Percentiles rank a stretch among this genome's conserved stretches.
Conservation (phyloP, 495 filamentous ascomycete genomes). For the Xylaria acuta region DNA sequence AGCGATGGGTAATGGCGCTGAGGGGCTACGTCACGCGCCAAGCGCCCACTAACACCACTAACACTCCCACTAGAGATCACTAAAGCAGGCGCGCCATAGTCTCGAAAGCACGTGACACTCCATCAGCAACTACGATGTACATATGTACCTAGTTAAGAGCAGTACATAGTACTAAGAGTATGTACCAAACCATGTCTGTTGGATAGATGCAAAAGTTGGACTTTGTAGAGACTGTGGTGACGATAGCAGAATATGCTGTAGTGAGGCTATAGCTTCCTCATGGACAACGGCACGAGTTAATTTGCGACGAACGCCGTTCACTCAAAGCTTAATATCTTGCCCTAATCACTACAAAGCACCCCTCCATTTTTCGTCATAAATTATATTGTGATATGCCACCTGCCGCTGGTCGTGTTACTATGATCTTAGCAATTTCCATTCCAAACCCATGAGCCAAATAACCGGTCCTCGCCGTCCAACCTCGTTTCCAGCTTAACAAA, state of each 20-base stretch:
- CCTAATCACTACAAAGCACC: background rate
- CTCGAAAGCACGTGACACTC: conserved; percentile 41
- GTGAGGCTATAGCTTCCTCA: too few species aligned
- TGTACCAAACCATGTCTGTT: background rate
- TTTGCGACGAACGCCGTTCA: background rate
- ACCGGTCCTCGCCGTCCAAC: background rate
- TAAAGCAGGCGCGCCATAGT: conserved; percentile 7
- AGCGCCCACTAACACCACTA: conserved; percentile 1
- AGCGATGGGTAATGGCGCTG: background rate
- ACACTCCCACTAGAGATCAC: background rate
- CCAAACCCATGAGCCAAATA: background rate
- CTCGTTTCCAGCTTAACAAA: too few species aligned
- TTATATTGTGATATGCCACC: background rate
- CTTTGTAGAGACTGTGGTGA: background rate
- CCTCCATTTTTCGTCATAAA: background rate
- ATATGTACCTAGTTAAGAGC: too few species aligned
- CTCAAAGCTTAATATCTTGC: background rate
- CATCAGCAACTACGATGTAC: too few species aligned
- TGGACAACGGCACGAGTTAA: too few species aligned
- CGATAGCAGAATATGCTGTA: background rate
- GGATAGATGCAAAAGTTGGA: background rate
- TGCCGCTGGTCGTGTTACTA: background rate
- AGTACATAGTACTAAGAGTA: too few species aligned
- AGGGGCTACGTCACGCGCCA: conserved; percentile 26
- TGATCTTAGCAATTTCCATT: background rate